Conservation (phyloP, 352 stramenopile genomes). For the Globisporangium emineosum region DNA sequence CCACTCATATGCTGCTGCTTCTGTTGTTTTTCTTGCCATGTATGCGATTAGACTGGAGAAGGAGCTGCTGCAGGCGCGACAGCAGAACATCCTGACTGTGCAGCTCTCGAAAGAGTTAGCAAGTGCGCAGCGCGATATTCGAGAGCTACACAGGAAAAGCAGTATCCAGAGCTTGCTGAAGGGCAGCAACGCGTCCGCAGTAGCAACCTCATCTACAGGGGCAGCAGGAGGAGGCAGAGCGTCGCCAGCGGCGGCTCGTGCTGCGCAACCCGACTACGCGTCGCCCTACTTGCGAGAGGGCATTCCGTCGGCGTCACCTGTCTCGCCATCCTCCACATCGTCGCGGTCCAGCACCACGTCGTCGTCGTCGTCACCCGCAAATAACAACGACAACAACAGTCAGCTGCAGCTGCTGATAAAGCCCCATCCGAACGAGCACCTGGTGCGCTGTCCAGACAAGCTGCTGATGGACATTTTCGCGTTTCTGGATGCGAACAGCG, state of each 20-base stretch:
- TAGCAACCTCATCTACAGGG: neutral
- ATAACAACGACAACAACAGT: neutral
- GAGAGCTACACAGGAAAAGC: slow-evolving; percentile 59
- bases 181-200: slow-evolving; percentile 22
- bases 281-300: neutral
- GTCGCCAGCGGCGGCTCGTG: neutral
- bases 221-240: neutral
- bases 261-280: neutral
- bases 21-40: neutral
- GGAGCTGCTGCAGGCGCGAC: slow-evolving; percentile 48
- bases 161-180: slow-evolving; percentile 70
- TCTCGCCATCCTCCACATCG: slow-evolving; percentile 12
- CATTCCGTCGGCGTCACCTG: neutral
- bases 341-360: slow-evolving; percentile 13
- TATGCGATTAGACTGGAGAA: slow-evolving; percentile 47
- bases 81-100: slow-evolving; percentile 48
- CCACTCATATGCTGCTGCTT: neutral
- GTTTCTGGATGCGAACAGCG: slow-evolving; percentile 66
- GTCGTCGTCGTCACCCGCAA: slow-evolving; percentile 3
- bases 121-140: slow-evolving; percentile 69
- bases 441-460: slow-evolving; percentile 47
- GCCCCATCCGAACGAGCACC: slow-evolving; percentile 17
- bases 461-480: slow-evolving; percentile 66
- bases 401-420: slow-evolving; percentile 9
- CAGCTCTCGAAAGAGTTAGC: slow-evolving; percentile 69